Base-by-base conservation (phyloP, 257 asterid species). In the Fraxinus americana region DNA sequence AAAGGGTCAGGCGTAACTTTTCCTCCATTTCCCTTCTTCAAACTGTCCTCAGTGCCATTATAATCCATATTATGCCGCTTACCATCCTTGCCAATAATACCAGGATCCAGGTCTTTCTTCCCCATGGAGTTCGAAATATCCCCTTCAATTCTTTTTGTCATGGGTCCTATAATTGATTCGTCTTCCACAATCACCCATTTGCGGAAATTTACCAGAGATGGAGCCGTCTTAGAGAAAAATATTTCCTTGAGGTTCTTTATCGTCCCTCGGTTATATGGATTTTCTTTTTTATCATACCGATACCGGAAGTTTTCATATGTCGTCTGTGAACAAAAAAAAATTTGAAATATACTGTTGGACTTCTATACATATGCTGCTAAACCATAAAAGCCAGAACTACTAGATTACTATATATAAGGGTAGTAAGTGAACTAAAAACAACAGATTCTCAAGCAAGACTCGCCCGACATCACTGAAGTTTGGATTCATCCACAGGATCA, bases 291-390 rank as follows among this genome's bases (percentile, higher is more conserved):
- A 48, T 94, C 98, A 75, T 94, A 94, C 54, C 96, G 94, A 78
- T 90, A 92, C 43, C 98, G 86, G 79, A 94, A 94, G 92, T 89
- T 94, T 81, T 92, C 98, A 74, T 94, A 92, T 0, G 98, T 94
- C 12, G 98, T 94, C 97, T 94, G 96, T 78, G 74, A 80, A 78
- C 29, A 75, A 36, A 27, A 57, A 72, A 71, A 21, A 45, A 66
- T 1, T 82, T 41, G 70, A 70, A 79, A 79, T 30, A 34, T 45
- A 25, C 39, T 11, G 21, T 9, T 25, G 4, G 13, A 21, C 66
- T 57, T 57, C 7, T 57, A 21, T 9, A 57, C 5, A 4, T 54
- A 59, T 23, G 67, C 10, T n/a, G 30, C 13, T 21, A 59, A 21
- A 21, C 16, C 30, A 61, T 23, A 8, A 23, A 57, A 23, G 2